Evolutionary conservation across 805 yeast genomes (phyloP), one percentile per base, ranked within the genome.

Genomic region (Metschnikowia henanensis): DNA sequence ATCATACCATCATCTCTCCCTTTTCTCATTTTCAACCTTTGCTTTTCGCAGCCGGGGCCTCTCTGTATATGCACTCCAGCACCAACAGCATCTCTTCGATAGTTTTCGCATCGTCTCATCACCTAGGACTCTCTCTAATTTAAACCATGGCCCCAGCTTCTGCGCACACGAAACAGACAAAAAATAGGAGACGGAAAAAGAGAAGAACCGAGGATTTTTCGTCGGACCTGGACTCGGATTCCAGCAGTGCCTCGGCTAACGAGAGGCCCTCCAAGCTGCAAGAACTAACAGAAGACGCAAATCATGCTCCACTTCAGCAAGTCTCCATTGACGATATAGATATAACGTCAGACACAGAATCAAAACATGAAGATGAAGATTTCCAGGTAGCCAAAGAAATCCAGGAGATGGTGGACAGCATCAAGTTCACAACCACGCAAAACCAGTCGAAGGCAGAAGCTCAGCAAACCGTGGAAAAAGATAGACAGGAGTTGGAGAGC

Each of bases 181-280:
- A 47, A 34, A 52, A 45, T 30, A 73, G 87, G 55, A 77, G 87
- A 50, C 73, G 83, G 58, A 84, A 84, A 76, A 84, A 83, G 79
- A 81, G 90, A 79, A 84, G 91, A 81, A 84, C 92, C 0, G 88
- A 83, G 39, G 89, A 83, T 52, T 79, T 81, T 23, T 82, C 86
- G 0, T 75, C 77, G 15, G 71, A 71, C 33, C 73, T 80, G 2
- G 73, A 69, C 30, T 75, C 81, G 1, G 73, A 76, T 7, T 69
- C 76, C 2, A 34, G 39, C 35, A 33, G 37, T 28, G 64, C 74
- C 1, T 57, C 65, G 4, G 41, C 43, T 4, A 23, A 30, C 43
- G 38, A 42, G 18, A 19, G 20, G 23, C 29, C 3, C 13, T 20
- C 28, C 8, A n/a, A 21, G 23, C 34, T 16, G 38, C 30, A 47